phyloP scores from a whole-genome alignment of 1,284 basidiomycete genomes.

The Mycena sp. region DNA sequence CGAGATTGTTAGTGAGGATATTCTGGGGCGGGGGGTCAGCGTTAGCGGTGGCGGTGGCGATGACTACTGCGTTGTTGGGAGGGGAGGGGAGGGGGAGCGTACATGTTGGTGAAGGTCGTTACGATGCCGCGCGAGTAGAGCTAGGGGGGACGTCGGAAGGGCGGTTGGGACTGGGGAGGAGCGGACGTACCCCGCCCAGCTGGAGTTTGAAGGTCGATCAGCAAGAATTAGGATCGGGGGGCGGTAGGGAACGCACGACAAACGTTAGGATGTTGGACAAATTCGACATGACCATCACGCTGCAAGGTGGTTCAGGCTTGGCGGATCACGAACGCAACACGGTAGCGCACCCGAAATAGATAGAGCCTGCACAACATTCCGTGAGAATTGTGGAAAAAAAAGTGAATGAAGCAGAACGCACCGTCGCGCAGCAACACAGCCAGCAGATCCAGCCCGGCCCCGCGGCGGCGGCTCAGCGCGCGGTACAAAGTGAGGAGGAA shows the following conservation, averaged over 20 bases:
- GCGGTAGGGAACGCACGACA: constrained; percentile 5
- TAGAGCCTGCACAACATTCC: not conserved
- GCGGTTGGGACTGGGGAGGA: not conserved
- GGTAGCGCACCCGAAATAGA: constrained; percentile 2
- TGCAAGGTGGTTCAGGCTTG: not conserved
- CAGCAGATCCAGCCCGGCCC: not conserved
- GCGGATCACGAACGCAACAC: not conserved
- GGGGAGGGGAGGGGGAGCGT: too few relatives aligned
- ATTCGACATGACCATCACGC: constrained; percentile 20
- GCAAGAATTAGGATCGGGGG: not conserved
- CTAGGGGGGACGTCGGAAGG: not conserved
- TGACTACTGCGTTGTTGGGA: too few relatives aligned
- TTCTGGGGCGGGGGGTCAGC: not conserved
- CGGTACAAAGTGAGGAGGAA: constrained; percentile 14
- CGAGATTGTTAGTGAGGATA: constrained; percentile 19
- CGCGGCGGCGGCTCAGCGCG: not conserved
- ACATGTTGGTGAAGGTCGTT: constrained; percentile 25
- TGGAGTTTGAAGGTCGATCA: not conserved
- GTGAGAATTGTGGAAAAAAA: not conserved
- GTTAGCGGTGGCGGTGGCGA: not conserved
- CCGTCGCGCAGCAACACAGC: constrained; percentile 17
- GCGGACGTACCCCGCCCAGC: constrained; percentile 12
- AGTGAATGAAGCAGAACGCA: not conserved
- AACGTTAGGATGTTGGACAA: constrained; percentile 24
- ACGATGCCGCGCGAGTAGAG: constrained; percentile 9